Base-by-base conservation (phyloP, 2,329 filamentous ascomycete species). In the Nigrospora oryzae region DNA sequence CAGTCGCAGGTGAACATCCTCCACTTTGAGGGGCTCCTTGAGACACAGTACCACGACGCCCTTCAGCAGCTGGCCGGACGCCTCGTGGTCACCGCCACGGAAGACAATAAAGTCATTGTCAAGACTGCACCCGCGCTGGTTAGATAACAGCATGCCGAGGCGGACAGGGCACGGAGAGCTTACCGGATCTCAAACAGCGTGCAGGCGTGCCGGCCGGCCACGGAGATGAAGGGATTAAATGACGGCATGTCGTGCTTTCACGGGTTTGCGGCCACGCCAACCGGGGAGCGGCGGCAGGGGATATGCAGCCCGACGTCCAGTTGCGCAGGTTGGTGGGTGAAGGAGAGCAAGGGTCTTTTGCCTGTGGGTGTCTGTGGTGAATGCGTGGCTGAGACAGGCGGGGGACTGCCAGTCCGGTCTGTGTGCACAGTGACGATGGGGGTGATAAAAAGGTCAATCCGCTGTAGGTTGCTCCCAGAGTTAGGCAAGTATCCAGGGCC, bases 91-190 rank as follows among this genome's bases (percentile, higher is more conserved):
- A 53, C 69, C 75, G 48, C 87, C 87, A 43, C 86, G 82, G 51
- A 93, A 84, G 30, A 91, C 82, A 47, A 91, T 79, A 46, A 90
- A 86, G 56, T 88, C 83, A 57, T 84, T 83, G 43, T 90, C 84
- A 48, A 90, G 75, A 43, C 86, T 89, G 56, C 15, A 30, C 35
- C 36, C 42, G 16, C 34, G 34, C 34, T 36, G 23, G 23, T 28
- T 28, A 28, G 23, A 28, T 7, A 28, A 31, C 37, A 13, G 37
- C 37, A 36, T 12, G 36, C 36, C 14, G 11, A 35, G 7, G 33
- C 19, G 33, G 8, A 32, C 28, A 16, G 19, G 14, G 11, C 14
- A 15, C 12, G 12, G 3, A 13, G 23, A 7, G 34, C 55, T 41
- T 52, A 64, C 62, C 62, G 57, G 43, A 64, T 63, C 44, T 64